Percentiles rank a stretch among this genome's conserved stretches.
Conservation (phyloP, 108 stramenopile genomes). For the Stephanodiscus triporus region DNA sequence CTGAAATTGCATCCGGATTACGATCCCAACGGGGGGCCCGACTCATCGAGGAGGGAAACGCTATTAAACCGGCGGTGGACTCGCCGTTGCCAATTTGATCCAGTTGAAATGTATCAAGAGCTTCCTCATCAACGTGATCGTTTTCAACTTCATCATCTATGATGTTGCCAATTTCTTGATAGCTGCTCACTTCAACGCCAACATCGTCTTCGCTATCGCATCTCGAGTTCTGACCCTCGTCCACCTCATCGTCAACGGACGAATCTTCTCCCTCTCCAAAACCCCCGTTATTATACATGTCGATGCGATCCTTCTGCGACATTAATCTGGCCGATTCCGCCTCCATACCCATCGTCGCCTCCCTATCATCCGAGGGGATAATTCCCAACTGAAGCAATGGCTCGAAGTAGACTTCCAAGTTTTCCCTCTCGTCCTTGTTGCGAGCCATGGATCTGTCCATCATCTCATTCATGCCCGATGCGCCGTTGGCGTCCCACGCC, state of each 20-base stretch:
- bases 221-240: slow-evolving; percentile 2
- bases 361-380: slow-evolving; percentile 6
- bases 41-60: slow-evolving; percentile 11
- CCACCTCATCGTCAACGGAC: slow-evolving; percentile 25
- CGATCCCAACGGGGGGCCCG: slow-evolving; percentile 24
- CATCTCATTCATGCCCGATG: not conserved
- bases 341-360: not conserved
- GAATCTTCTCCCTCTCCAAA: slow-evolving; percentile 51
- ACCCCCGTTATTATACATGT: slow-evolving; percentile 28
- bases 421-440: slow-evolving; percentile 7
- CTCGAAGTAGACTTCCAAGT: not conserved
- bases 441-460: slow-evolving; percentile 20
- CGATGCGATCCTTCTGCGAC: slow-evolving; percentile 38
- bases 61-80: slow-evolving; percentile 2
- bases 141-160: slow-evolving; percentile 19
- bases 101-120: slow-evolving; percentile 15
- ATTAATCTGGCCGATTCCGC: slow-evolving; percentile 26
- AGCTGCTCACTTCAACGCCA: not conserved
- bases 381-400: slow-evolving; percentile 29
- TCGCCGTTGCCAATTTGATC: slow-evolving; percentile 16
- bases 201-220: slow-evolving; percentile 4
- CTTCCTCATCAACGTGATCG: not conserved
- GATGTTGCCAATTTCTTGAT: slow-evolving; percentile 7
- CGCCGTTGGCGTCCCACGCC: slow-evolving; percentile 24
- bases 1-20: slow-evolving; percentile 39